Percentiles rank a stretch among this genome's conserved stretches.
Evolutionary conservation across 305 asterid species (phyloP).

Genomic region (Stenogyne calaminthoides): DNA sequence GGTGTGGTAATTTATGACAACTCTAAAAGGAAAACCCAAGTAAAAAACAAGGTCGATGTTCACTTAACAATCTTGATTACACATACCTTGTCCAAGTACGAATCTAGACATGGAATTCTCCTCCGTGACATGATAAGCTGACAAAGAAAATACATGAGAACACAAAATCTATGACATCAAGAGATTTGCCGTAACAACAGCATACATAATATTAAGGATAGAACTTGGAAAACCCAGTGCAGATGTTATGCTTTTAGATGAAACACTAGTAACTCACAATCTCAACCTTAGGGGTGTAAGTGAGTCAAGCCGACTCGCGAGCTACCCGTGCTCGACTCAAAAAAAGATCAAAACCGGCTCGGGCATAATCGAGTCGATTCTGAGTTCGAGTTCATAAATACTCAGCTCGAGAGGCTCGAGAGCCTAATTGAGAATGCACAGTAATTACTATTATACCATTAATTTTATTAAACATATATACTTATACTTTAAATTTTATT

Average conservation of each 20-base stretch:
- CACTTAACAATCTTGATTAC: conserved; percentile 28
- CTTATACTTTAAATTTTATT: no score
- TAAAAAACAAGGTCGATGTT: not conserved
- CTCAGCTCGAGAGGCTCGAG: no score
- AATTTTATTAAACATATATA: no score
- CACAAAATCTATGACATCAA: conserved; percentile 22
- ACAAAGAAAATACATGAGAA: conserved; percentile 27
- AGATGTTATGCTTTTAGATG: conserved; percentile 6
- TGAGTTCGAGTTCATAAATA: no score
- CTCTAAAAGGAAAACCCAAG: not conserved
- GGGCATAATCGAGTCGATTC: no score
- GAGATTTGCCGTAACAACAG: not conserved
- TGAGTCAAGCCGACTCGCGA: no score
- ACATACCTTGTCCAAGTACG: conserved; percentile 92
- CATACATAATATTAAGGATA: conserved; percentile 9
- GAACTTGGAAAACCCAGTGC: not conserved
- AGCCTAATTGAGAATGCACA: no score
- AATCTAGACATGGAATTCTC: conserved; percentile 94
- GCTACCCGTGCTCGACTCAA: no score
- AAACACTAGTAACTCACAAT: conserved; percentile 10
- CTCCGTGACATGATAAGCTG: conserved; percentile 99
- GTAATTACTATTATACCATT: no score
- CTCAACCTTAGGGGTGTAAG: no score
- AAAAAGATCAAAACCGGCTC: no score
- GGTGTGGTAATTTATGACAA: not conserved